A percentile compares a stretch with the other conserved stretches of the same genome.
phyloP scores from a whole-genome alignment of 371 early-diverging fungal species.

The Dentiscutata heterogama region DNA sequence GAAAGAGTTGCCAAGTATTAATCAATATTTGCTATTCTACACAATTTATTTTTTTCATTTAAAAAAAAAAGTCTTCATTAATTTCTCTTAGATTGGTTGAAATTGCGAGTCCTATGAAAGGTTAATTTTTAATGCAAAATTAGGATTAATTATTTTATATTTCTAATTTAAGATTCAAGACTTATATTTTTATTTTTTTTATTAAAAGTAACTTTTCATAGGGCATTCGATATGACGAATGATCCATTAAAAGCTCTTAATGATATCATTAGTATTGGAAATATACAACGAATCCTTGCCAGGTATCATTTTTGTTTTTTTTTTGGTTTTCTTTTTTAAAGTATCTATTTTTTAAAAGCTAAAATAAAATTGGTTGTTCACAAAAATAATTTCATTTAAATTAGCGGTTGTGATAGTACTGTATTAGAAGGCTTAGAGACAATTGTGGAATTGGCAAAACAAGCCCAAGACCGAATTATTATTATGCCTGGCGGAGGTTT shows the following conservation, averaged over 20 bases:
- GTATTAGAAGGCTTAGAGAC: constrained; percentile 64
- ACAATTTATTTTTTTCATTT: constrained; percentile 3
- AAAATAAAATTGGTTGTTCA: background rate
- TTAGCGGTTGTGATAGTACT: constrained; percentile 62
- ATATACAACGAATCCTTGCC: constrained; percentile 66
- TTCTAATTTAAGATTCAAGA: background rate
- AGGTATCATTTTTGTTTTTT: constrained; percentile 17
- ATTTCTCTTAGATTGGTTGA: constrained; percentile 56
- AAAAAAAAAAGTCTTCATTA: no score
- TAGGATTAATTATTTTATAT: background rate
- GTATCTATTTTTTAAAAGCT: background rate
- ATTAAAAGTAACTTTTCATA: constrained; percentile 65
- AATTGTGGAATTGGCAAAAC: constrained; percentile 53
- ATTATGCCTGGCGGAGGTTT: constrained; percentile 69
- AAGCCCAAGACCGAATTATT: constrained; percentile 56
- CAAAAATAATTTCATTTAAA: no score
- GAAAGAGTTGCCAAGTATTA: constrained; percentile 51
- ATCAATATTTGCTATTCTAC: background rate
- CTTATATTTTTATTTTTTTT: background rate
- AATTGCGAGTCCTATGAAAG: constrained; percentile 62
- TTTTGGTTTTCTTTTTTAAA: background rate
- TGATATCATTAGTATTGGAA: constrained; percentile 62
- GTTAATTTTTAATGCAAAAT: constrained; percentile 31
- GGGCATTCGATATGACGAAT: constrained; percentile 70
- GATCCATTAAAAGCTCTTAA: constrained; percentile 65